These are phyloP conservation scores for Fomitopsis pulvina DNA, from an alignment of 768 basidiomycete species.

Conservation along the genomic window DNA sequence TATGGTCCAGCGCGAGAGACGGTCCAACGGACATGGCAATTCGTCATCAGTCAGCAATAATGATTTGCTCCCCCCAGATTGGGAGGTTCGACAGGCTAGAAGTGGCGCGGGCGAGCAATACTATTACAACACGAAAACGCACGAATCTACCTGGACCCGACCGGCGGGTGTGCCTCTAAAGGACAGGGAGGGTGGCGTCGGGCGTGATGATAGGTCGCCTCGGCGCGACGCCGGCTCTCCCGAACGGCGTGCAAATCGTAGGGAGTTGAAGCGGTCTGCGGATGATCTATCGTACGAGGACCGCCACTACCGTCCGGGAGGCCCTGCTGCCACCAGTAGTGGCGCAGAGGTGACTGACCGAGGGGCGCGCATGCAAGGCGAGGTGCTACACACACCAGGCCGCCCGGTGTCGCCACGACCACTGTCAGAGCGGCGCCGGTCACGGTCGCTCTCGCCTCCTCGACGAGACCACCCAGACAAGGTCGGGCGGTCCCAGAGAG, in stretches of 20 bases:
- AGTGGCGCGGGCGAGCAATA: slow-evolving; percentile 37
- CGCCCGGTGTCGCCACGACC: slow-evolving; percentile 7
- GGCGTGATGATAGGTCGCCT: slow-evolving; percentile 18
- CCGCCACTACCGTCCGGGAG: slow-evolving; percentile 58
- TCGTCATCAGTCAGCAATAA: slow-evolving; percentile 5
- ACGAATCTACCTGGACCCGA: slow-evolving; percentile 51
- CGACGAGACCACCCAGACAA: slow-evolving; percentile 2
- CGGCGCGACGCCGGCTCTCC: slow-evolving; percentile 13
- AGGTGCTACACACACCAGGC: background rate
- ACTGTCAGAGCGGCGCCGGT: slow-evolving; percentile 6
- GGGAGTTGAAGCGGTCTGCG: slow-evolving; percentile 3
- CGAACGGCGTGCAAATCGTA: background rate
- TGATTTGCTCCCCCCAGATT: slow-evolving; percentile 45
- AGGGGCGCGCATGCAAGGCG: slow-evolving; percentile 1
- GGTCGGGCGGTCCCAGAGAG: slow-evolving; percentile 11
- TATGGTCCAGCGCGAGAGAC: slow-evolving; percentile 49
- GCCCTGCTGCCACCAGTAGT: slow-evolving; percentile 4
- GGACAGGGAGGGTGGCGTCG: slow-evolving; percentile 11
- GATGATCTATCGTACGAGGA: slow-evolving; percentile 45
- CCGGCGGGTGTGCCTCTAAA: slow-evolving; percentile 28
- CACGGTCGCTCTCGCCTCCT: slow-evolving; percentile 16
- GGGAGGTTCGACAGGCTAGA: slow-evolving; percentile 53
- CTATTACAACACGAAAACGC: slow-evolving; percentile 52
- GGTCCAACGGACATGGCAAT: slow-evolving; percentile 25
- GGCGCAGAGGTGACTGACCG: slow-evolving; percentile 5